Evolutionary conservation across 2,329 filamentous ascomycete species (phyloP).

Genomic region (Colletotrichum sp.): DNA sequence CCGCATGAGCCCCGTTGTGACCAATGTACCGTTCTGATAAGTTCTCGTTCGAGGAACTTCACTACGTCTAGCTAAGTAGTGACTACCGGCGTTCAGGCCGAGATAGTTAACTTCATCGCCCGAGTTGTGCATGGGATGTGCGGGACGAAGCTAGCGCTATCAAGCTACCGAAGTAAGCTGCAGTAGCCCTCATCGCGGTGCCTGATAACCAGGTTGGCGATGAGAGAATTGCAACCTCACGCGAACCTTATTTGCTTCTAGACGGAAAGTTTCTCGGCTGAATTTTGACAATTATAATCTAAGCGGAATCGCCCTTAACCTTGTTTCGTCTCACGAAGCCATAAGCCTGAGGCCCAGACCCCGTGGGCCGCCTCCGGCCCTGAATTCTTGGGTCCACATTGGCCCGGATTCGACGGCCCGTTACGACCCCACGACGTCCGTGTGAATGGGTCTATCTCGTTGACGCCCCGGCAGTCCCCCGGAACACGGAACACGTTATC

Average conservation of each 20-base stretch:
- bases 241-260: neutral
- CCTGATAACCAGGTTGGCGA: neutral
- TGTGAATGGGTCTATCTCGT: neutral
- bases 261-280: neutral
- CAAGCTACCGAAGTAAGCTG: neutral
- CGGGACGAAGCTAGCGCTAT: neutral
- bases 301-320: neutral
- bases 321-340: neutral
- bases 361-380: neutral
- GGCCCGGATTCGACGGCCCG: rapidly evolving
- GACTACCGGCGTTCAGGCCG: neutral
- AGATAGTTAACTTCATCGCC: neutral
- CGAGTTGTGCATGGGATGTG: neutral
- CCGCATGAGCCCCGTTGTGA: neutral
- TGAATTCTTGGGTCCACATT: neutral
- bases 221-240: neutral
- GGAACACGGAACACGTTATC: neutral
- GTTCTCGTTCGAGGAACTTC: neutral
- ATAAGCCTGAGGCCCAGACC: neutral
- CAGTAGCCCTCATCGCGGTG: neutral
- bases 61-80: neutral
- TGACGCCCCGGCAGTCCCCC: neutral
- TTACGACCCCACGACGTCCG: neutral
- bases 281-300: neutral
- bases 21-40: neutral